A percentile compares a stretch with the other conserved stretches of the same genome.
Conservation (phyloP, 495 filamentous ascomycete species). For the Aspergillus bertholletiae region DNA sequence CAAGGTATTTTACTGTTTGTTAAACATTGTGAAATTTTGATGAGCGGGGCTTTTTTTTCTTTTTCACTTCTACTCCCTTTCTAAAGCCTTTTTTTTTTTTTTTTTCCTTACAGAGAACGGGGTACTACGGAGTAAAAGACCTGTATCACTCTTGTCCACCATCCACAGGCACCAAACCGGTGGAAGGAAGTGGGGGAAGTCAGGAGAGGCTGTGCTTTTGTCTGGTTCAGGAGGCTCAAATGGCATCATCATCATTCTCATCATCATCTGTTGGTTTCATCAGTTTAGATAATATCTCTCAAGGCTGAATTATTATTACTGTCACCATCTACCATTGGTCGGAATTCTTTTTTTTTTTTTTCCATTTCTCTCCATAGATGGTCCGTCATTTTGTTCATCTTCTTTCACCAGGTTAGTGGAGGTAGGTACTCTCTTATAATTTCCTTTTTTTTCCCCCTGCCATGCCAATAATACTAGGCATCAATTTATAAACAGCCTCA, state of each 20-base stretch:
- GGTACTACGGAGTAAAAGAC: not conserved
- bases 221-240: not conserved
- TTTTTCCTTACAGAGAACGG: no score
- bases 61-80: not conserved
- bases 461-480: not conserved
- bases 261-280: conserved; percentile 4
- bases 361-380: no score
- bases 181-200: not conserved
- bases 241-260: no score
- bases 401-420: no score
- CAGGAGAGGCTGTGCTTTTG: conserved; percentile 1
- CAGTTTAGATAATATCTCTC: not conserved
- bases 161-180: not conserved
- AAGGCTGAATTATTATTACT: not conserved
- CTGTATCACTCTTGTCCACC: not conserved
- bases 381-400: conserved; percentile 9
- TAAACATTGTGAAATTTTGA: not conserved
- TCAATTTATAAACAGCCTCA: not conserved
- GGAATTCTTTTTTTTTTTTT: not conserved
- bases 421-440: conserved; percentile 15
- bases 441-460: conserved; percentile 17
- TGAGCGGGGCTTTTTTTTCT: not conserved
- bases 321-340: no score
- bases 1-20: not conserved
- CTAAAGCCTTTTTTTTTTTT: no score